Percentiles rank a stretch among this genome's conserved stretches.
Conservation (phyloP, 805 yeast genomes). For the Zygotorulaspora florentina region DNA sequence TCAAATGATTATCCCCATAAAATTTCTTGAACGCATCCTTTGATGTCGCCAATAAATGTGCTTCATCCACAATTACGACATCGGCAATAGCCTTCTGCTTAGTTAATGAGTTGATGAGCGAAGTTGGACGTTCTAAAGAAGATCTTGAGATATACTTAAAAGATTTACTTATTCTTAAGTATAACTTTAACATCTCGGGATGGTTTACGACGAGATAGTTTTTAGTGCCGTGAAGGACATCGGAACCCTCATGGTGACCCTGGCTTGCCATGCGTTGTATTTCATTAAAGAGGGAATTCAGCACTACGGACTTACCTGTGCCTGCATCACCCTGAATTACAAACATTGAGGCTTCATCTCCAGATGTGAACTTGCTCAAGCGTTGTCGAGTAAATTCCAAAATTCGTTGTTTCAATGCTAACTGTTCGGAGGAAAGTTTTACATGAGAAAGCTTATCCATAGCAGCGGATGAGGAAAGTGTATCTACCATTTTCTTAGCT, state of each 20-base stretch:
- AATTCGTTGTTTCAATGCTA: conserved; percentile 27
- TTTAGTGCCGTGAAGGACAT: conserved; percentile 29
- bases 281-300: conserved; percentile 42
- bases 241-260: conserved; percentile 7
- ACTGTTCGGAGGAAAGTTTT: conserved; percentile 38
- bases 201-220: conserved; percentile 44
- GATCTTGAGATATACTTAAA: conserved; percentile 38
- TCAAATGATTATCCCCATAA: conserved; percentile 42
- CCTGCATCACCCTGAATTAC: conserved; percentile 48
- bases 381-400: conserved; percentile 31
- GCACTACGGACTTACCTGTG: conserved; percentile 44
- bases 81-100: conserved; percentile 35
- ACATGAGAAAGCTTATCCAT: conserved; percentile 38
- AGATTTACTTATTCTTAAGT: conserved; percentile 37
- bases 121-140: conserved; percentile 45
- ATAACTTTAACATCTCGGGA: conserved; percentile 46
- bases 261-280: conserved; percentile 34
- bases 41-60: conserved; percentile 42
- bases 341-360: conserved; percentile 33
- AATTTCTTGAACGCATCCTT: conserved; percentile 45
- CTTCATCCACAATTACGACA: conserved; percentile 44
- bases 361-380: conserved; percentile 16
- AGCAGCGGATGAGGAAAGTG: conserved; percentile 24
- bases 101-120: conserved; percentile 37
- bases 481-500: conserved; percentile 5